Evolutionary conservation across 371 early-diverging fungal species (phyloP).

Genomic region (Thermomucor indicae-seudaticae): DNA sequence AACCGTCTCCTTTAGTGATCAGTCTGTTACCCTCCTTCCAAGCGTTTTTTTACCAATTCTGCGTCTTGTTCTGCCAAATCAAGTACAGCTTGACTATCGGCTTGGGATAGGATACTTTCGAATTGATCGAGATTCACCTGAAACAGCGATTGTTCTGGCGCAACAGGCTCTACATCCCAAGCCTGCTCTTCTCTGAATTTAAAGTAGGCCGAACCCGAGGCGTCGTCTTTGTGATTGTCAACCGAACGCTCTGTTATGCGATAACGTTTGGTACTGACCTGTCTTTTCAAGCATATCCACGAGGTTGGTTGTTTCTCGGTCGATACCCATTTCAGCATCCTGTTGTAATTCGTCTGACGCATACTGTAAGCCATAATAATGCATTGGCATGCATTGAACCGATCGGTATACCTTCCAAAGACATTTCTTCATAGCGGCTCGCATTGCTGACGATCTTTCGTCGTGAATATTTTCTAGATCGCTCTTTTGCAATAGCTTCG

Average conservation of each 20-base stretch:
- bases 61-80: slow-evolving; percentile 21
- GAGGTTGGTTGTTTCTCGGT: slow-evolving; percentile 44
- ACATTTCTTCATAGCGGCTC: slow-evolving; percentile 35
- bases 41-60: slow-evolving; percentile 15
- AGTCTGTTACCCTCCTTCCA: not conserved
- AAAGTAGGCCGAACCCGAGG: slow-evolving; percentile 30
- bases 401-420: slow-evolving; percentile 36
- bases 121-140: slow-evolving; percentile 31
- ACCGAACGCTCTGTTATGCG: not conserved
- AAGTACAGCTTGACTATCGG: slow-evolving; percentile 17
- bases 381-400: too few relatives aligned
- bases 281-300: slow-evolving; percentile 34
- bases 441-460: slow-evolving; percentile 30
- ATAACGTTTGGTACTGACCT: slow-evolving; percentile 11
- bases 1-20: not conserved
- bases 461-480: slow-evolving; percentile 16
- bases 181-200: slow-evolving; percentile 43
- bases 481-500: slow-evolving; percentile 6
- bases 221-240: slow-evolving; percentile 15
- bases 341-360: slow-evolving; percentile 28
- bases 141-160: slow-evolving; percentile 17
- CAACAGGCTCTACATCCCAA: slow-evolving; percentile 13
- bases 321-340: slow-evolving; percentile 47
- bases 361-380: too few relatives aligned
- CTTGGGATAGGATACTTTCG: slow-evolving; percentile 14